Base-by-base conservation (phyloP, 1,284 basidiomycete species). In the Pseudozyma thailandica region DNA sequence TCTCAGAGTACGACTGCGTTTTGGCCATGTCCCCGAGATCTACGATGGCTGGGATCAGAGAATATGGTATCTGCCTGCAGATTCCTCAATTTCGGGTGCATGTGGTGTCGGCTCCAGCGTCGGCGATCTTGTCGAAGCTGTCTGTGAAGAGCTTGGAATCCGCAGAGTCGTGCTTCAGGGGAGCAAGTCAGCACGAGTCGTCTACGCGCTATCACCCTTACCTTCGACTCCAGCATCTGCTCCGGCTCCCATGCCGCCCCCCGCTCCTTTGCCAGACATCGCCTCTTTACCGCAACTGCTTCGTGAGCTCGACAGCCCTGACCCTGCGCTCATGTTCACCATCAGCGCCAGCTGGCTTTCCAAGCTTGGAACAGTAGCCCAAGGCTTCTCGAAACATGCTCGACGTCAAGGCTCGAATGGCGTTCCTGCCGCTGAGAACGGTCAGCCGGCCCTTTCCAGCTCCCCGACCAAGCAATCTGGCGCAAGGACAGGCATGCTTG, bases 21-120 rank as follows among this genome's bases (percentile, higher is more conserved):
- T 92, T 80, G 83, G 86, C 39, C 89, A 91, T 52, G 88, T 93
- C 20, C 91, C 90, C 1, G 90, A 92, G 80, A 88, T 93, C 57
- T 88, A 90, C 58, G 91, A 92, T 76, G 76, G 76, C 20, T 75
- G 72, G 72, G 60, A 72, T 13, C 52, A 53, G 20, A 33, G 68
- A 20, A 48, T 61, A 7, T 57, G 61, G 52, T 78, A 64, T 47
- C 53, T 78, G 6, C 75, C 75, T n/a, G 73, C 74, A 18, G 56
- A 72, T 18, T 23, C 50, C 12, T 35, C 47, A 16, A 49, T 9
- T 20, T 35, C 48, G 16, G 70, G 64, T 9, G 64, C 72, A 20
- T 51, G 45, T 2, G 72, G 72, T 12, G 21, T 39, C 13, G 72
- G 74, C 9, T 55, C 56, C 16, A 50, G 47, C 26, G 72, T 74